A percentile compares a stretch with the other conserved stretches of the same genome.
phyloP scores from a whole-genome alignment of 768 basidiomycete species.

The Russula emetica region DNA sequence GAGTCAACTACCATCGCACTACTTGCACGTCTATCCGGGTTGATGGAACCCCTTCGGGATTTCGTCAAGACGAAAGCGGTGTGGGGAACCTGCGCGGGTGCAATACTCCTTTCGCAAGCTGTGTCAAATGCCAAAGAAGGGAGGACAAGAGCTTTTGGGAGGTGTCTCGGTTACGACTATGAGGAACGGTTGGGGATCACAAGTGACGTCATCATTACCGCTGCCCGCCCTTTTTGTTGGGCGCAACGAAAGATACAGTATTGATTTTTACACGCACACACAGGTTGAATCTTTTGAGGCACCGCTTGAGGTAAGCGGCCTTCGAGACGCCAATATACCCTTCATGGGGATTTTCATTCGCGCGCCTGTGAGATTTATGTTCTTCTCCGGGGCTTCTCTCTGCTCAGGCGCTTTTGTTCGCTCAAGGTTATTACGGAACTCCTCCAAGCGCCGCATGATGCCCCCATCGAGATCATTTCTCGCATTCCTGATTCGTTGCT shows the following conservation, averaged over 20 bases:
- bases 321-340: slow-evolving; percentile 54
- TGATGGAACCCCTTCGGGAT: slow-evolving; percentile 72
- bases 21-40: slow-evolving; percentile 64
- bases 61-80: slow-evolving; percentile 72
- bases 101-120: slow-evolving; percentile 75
- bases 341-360: slow-evolving; percentile 92
- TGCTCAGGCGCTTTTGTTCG: background rate
- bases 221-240: background rate
- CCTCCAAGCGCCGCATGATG: slow-evolving; percentile 43
- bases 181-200: slow-evolving; percentile 92
- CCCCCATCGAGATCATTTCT: slow-evolving; percentile 66
- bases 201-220: slow-evolving; percentile 45
- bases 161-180: slow-evolving; percentile 76
- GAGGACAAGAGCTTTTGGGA: slow-evolving; percentile 81
- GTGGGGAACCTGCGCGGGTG: slow-evolving; percentile 97
- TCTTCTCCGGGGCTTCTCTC: background rate
- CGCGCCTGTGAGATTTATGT: slow-evolving; percentile 59
- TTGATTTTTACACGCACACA: background rate
- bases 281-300: slow-evolving; percentile 92
- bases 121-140: slow-evolving; percentile 77
- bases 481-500: slow-evolving; percentile 55
- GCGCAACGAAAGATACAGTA: slow-evolving; percentile 9
- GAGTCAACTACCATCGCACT: slow-evolving; percentile 93
- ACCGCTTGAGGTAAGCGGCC: slow-evolving; percentile 56
- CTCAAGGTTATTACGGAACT: slow-evolving; percentile 61